phyloP scores from a whole-genome alignment of 768 basidiomycete species.

The Hericium coralloides region DNA sequence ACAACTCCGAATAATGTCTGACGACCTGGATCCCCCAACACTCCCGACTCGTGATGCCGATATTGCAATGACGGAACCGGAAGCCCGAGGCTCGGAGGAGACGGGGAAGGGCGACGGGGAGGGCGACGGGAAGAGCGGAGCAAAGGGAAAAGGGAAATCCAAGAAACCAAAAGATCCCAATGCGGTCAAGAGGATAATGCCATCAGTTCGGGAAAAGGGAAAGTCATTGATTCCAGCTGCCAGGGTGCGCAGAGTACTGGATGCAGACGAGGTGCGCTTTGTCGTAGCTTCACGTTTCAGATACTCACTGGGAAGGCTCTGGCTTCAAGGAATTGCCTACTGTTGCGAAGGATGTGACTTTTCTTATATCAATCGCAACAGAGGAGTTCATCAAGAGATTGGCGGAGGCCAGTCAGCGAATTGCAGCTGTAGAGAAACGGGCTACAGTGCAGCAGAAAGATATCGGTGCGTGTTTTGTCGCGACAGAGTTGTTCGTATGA shows the following conservation, averaged over 20 bases:
- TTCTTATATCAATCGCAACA: constrained; percentile 74
- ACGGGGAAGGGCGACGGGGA: too few species aligned
- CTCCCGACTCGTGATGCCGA: too few species aligned
- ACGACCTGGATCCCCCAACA: too few species aligned
- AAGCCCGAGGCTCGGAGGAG: too few species aligned
- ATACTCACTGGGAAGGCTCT: background rate
- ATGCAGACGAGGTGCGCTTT: constrained; percentile 65
- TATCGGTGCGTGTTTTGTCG: constrained; percentile 43
- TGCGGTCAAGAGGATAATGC: too few species aligned
- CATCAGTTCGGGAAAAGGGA: constrained; percentile 34
- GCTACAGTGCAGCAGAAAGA: constrained; percentile 73
- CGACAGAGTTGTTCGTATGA: too few species aligned
- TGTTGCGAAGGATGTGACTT: constrained; percentile 67
- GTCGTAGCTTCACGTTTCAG: background rate
- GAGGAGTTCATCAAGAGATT: constrained; percentile 83
- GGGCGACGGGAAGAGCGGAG: too few species aligned
- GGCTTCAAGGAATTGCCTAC: constrained; percentile 59
- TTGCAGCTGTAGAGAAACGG: constrained; percentile 64
- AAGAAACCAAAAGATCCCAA: too few species aligned
- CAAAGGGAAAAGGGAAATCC: too few species aligned
- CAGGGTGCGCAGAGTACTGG: constrained; percentile 77
- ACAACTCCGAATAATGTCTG: too few species aligned
- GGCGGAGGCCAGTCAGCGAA: constrained; percentile 58
- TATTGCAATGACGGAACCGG: too few species aligned
- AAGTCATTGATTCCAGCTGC: constrained; percentile 69